phyloP scores from a whole-genome alignment of 208 protist species.

The Vickermania spadyakhi region DNA sequence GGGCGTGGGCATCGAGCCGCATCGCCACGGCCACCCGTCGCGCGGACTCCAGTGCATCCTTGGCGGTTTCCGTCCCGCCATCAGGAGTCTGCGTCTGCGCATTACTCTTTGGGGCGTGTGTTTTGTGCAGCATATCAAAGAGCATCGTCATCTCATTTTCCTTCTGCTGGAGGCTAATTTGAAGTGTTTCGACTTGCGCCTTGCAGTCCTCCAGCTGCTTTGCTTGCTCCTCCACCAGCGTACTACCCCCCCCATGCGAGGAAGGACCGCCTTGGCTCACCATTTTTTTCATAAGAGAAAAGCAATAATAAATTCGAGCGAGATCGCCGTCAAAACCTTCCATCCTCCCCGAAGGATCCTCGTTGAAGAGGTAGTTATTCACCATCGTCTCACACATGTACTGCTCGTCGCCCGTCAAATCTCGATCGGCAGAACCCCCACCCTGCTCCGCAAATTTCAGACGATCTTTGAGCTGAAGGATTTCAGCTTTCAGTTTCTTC shows the following conservation, averaged over 20 bases:
- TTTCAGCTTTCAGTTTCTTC: slow-evolving; percentile 75
- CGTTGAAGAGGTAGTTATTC: slow-evolving; percentile 39
- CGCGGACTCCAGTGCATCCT: background rate
- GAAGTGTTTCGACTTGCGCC: slow-evolving; percentile 43
- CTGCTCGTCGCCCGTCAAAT: slow-evolving; percentile 58
- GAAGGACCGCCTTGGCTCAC: slow-evolving; percentile 7
- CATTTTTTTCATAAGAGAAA: slow-evolving; percentile 62
- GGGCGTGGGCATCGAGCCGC: background rate
- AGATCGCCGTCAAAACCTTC: slow-evolving; percentile 77
- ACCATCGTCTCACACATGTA: slow-evolving; percentile 59
- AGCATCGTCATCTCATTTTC: slow-evolving; percentile 90
- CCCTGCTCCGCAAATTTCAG: slow-evolving; percentile 68
- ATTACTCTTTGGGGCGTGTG: slow-evolving; percentile 26
- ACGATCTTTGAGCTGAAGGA: slow-evolving; percentile 80
- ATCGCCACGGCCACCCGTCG: no score
- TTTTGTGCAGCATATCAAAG: slow-evolving; percentile 75
- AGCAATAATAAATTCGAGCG: slow-evolving; percentile 84
- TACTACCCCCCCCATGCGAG: background rate
- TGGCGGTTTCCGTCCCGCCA: background rate
- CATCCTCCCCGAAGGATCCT: slow-evolving; percentile 29
- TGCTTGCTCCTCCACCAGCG: background rate
- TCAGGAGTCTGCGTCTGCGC: slow-evolving; percentile 29
- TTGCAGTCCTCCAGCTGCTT: slow-evolving; percentile 20
- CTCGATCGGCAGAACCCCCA: slow-evolving; percentile 39
- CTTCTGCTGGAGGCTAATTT: slow-evolving; percentile 79